Conservation (phyloP, 1,284 basidiomycete species). For the Irpex sp. region DNA sequence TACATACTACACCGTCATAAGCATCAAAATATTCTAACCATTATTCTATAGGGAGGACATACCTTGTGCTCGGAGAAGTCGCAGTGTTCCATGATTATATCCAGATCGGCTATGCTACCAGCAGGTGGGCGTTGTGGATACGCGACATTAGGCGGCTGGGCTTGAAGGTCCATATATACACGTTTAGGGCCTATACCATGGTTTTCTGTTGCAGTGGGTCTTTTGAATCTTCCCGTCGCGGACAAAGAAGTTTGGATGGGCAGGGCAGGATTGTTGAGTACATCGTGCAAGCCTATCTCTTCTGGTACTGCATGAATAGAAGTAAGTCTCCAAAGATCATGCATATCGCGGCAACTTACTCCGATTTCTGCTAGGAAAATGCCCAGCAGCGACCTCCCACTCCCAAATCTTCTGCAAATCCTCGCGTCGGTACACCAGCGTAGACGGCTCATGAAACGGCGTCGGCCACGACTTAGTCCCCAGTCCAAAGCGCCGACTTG, state of each 20-base stretch:
- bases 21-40: not conserved
- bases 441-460: slow-evolving; percentile 64
- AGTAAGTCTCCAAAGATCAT: slow-evolving; percentile 1
- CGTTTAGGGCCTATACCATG: slow-evolving; percentile 73
- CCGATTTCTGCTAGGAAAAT: slow-evolving; percentile 78
- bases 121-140: slow-evolving; percentile 82
- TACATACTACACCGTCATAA: slow-evolving; percentile 51
- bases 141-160: slow-evolving; percentile 51
- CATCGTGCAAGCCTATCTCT: slow-evolving; percentile 53
- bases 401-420: slow-evolving; percentile 88
- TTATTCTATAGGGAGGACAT: slow-evolving; percentile 15
- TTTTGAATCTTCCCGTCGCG: slow-evolving; percentile 39
- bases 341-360: slow-evolving; percentile 45
- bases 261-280: slow-evolving; percentile 70
- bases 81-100: slow-evolving; percentile 85
- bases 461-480: slow-evolving; percentile 65
- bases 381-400: slow-evolving; percentile 89
- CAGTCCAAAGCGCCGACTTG: slow-evolving; percentile 54
- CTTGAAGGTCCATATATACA: slow-evolving; percentile 70
- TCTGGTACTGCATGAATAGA: slow-evolving; percentile 58
- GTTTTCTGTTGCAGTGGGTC: slow-evolving; percentile 32
- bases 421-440: slow-evolving; percentile 71
- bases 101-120: slow-evolving; percentile 82
- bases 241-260: slow-evolving; percentile 44
- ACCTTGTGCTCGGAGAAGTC: slow-evolving; percentile 83